Base-by-base conservation (phyloP, 257 asterid species). In the Thymus mandschuricus region DNA sequence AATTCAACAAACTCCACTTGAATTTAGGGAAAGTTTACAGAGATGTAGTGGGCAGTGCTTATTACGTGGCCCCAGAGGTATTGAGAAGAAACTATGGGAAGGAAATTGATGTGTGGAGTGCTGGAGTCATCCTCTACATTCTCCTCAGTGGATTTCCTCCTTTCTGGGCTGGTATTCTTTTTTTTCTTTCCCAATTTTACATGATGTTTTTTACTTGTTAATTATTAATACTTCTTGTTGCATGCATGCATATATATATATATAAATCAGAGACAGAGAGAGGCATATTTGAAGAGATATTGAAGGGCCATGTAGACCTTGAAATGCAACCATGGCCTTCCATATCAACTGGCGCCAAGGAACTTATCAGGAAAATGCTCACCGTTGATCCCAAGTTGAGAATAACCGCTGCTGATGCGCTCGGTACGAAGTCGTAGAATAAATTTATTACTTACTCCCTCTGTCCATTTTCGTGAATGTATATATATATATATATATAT, bases 21-120 rank as follows among this genome's bases (percentile, higher is more conserved):
- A 21, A 21, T 21, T 21, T 21, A 88, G 95, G 86, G 40, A 89
- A 81, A 85, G 73, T 69, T 3, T 85, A 85, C 30, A 85, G 10
- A 64, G 88, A 83, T 30, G 35, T 86, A 8, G 96, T 87, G 2
- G 96, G 96, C 45, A 88, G 90, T 75, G 89, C 89, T 0, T 88
- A 85, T 68, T 88, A 88, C 62, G 90, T 89, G 54, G 96, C 96
- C 3, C 96, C 96, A 3, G 96, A 88, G 78, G 89, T 88, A 38
- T 75, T 88, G 48, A 71, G 74, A 10, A 71, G 75, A 73, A 80
- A 70, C 1, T 88, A 88, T 45, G 92, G 96, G 48, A 85, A 85
- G 70, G 92, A 88, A 74, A 79, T 83, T 4, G 96, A 88, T 45
- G 85, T 88, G 21, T 88, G 96, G 96, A 88, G 96, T 61, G 96